Percentiles rank a stretch among this genome's conserved stretches.
Evolutionary conservation across 257 asterid species (phyloP).

Genomic region (Jaltomata sinuosa): DNA sequence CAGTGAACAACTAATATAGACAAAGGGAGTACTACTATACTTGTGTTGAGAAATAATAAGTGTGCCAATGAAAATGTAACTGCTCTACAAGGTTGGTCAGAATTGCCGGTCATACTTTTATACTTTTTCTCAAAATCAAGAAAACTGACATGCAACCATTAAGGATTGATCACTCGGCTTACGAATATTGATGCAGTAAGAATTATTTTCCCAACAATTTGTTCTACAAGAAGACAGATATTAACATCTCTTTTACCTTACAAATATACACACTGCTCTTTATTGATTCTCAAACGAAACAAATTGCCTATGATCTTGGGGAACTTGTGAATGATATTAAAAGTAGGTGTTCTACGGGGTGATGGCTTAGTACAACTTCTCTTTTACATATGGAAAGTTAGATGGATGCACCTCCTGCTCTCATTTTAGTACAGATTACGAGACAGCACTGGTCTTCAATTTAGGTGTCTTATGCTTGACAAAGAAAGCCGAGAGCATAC

Average conservation of each 20-base stretch:
- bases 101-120: neutral
- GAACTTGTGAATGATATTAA: neutral
- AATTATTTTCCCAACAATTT: slow-evolving; percentile 1
- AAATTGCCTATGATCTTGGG: neutral
- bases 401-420: neutral
- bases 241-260: neutral
- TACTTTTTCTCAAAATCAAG: neutral
- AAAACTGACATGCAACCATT: neutral
- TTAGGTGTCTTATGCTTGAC: slow-evolving; percentile 54
- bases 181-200: neutral
- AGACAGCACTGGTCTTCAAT: slow-evolving; percentile 17
- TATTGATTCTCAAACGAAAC: neutral
- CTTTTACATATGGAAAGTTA: neutral
- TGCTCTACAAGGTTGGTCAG: neutral
- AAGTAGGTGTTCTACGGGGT: neutral
- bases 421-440: neutral
- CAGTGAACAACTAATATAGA: too few relatives aligned
- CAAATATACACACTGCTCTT: slow-evolving; percentile 7
- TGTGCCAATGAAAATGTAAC: neutral
- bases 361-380: neutral
- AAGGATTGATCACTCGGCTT: slow-evolving; percentile 1
- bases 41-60: neutral
- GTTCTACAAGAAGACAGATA: neutral
- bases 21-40: too few relatives aligned
- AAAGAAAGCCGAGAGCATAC: slow-evolving; percentile 64